Evolutionary conservation across 2,329 filamentous ascomycete genomes (phyloP).

Genomic region (Gnomoniopsis smithogilvyi): DNA sequence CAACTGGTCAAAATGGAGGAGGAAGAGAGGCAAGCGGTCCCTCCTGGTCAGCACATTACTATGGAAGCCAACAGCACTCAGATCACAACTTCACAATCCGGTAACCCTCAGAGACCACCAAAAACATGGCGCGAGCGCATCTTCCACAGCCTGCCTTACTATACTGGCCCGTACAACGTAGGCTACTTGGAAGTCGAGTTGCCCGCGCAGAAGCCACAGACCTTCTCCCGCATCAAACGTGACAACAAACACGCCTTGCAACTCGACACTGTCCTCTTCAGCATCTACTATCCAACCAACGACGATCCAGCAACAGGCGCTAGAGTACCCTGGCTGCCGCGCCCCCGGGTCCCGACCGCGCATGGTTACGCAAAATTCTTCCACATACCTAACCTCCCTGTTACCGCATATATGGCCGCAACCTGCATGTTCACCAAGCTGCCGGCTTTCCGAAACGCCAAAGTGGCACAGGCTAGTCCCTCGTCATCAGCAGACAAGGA

Average conservation of each 20-base stretch:
- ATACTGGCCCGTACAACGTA: slow-evolving; percentile 64
- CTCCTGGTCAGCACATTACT: not conserved
- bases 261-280: slow-evolving; percentile 57
- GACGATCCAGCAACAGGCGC: slow-evolving; percentile 33
- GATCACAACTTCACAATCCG: not conserved
- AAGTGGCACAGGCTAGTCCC: slow-evolving; percentile 53
- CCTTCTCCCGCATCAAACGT: slow-evolving; percentile 38
- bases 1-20: not conserved
- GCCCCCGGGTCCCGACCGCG: slow-evolving; percentile 52
- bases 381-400: slow-evolving; percentile 44
- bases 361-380: slow-evolving; percentile 63
- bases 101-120: slow-evolving; percentile 24
- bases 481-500: slow-evolving; percentile 32
- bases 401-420: slow-evolving; percentile 50
- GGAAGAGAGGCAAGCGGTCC: not conserved
- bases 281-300: slow-evolving; percentile 62
- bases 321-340: slow-evolving; percentile 60
- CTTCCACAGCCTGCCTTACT: slow-evolving; percentile 52
- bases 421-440: slow-evolving; percentile 64
- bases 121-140: slow-evolving; percentile 35
- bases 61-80: not conserved
- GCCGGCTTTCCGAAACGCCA: slow-evolving; percentile 60
- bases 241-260: slow-evolving; percentile 37
- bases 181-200: slow-evolving; percentile 67
- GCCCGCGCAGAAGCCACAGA: slow-evolving; percentile 42